Percentiles rank a stretch among this genome's conserved stretches.
Evolutionary conservation across 2,329 filamentous ascomycete genomes (phyloP).

Genomic region (Mycosphaerella arachidis): DNA sequence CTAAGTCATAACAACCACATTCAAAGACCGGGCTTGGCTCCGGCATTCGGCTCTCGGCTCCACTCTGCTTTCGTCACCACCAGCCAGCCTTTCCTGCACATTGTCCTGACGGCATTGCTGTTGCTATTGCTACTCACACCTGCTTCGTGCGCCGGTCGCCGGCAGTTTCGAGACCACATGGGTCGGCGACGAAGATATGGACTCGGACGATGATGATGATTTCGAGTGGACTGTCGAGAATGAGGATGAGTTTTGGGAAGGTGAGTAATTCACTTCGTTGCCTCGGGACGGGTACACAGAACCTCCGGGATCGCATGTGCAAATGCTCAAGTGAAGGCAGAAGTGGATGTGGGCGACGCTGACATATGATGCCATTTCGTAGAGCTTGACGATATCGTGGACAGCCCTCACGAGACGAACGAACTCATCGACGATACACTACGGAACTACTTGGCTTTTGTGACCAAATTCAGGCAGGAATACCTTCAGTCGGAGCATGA

Average conservation of each 20-base stretch:
- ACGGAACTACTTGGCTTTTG: conserved; percentile 76
- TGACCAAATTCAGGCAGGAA: conserved; percentile 68
- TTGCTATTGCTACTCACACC: background rate
- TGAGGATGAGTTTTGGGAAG: conserved; percentile 7
- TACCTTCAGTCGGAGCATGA: conserved; percentile 74
- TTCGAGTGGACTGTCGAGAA: conserved; percentile 8
- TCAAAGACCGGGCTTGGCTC: no score
- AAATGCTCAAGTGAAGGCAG: conserved; percentile 7
- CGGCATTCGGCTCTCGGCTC: no score
- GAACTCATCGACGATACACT: conserved; percentile 77
- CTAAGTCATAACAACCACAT: no score
- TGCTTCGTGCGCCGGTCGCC: background rate
- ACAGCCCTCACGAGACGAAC: conserved; percentile 55
- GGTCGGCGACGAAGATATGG: background rate
- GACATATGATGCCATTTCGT: conserved; percentile 2
- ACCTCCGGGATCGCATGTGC: background rate
- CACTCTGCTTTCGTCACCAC: background rate
- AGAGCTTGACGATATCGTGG: conserved; percentile 66
- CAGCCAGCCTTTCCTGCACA: background rate
- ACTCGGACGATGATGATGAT: conserved; percentile 7
- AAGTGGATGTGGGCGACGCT: conserved; percentile 10
- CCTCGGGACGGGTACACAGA: background rate
- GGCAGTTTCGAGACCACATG: background rate
- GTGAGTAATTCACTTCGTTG: background rate
- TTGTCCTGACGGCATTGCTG: background rate